Conservation (phyloP, 768 basidiomycete species). For the Lactarius akahatsu region DNA sequence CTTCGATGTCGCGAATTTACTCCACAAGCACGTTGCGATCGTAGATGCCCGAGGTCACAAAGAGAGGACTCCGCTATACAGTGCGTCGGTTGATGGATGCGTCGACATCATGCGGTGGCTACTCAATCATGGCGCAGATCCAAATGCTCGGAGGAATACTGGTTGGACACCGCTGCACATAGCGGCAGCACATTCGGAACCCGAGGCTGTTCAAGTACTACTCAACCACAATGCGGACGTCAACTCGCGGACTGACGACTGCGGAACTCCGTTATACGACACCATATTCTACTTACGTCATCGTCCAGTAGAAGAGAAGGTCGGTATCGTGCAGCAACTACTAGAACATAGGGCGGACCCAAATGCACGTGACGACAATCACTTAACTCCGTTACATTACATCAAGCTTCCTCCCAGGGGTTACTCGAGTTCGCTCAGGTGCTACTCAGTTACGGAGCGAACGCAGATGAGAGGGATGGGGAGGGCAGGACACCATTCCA, state of each 20-base stretch:
- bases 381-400: background rate
- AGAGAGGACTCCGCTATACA: background rate
- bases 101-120: background rate
- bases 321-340: background rate
- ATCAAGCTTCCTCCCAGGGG: too few species aligned
- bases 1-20: background rate
- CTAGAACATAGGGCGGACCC: background rate
- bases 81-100: background rate
- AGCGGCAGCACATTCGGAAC: too few species aligned
- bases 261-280: too few species aligned
- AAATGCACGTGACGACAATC: background rate
- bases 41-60: background rate
- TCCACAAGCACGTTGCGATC: background rate
- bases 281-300: too few species aligned
- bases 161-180: background rate
- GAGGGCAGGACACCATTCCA: background rate
- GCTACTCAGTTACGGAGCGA: too few species aligned
- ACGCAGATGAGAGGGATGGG: background rate
- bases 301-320: background rate
- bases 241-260: background rate
- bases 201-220: background rate
- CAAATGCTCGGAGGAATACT: background rate
- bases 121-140: background rate
- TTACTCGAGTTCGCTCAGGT: background rate
- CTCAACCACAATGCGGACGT: background rate